Conservation (phyloP, 306 rosid species). For the Cucumis melo region DNA sequence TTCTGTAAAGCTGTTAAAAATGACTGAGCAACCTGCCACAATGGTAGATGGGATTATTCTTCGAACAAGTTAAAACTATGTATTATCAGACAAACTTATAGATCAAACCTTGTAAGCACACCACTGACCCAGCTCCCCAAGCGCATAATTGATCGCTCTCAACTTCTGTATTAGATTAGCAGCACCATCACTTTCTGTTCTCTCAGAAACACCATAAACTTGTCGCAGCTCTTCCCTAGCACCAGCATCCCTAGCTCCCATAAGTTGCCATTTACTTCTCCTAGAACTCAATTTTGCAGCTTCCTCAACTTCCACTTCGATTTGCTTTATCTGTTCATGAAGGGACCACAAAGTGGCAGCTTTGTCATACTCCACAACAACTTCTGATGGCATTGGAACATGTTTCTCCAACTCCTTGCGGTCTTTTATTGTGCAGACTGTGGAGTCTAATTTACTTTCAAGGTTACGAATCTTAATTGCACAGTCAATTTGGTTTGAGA, state of each 20-base stretch:
- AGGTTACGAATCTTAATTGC: slow-evolving; percentile 97
- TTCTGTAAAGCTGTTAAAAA: slow-evolving; percentile 93
- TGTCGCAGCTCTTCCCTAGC: slow-evolving; percentile 92
- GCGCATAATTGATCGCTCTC: slow-evolving; percentile 98
- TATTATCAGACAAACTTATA: neutral
- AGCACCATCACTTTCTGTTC: slow-evolving; percentile 98
- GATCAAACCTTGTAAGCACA: slow-evolving; percentile 72
- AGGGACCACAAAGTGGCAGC: slow-evolving; percentile 86
- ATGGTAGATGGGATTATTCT: slow-evolving; percentile 4
- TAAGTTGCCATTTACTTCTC: slow-evolving; percentile 98
- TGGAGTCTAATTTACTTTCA: slow-evolving; percentile 94
- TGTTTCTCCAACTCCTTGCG: slow-evolving; percentile 96
- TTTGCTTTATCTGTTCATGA: slow-evolving; percentile 89
- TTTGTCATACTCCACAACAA: slow-evolving; percentile 87
- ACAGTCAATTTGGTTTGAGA: slow-evolving; percentile 92
- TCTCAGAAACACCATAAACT: slow-evolving; percentile 97
- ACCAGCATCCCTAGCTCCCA: slow-evolving; percentile 99
- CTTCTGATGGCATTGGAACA: slow-evolving; percentile 94
- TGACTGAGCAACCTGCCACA: slow-evolving; percentile 75
- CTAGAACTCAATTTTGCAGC: slow-evolving; percentile 92
- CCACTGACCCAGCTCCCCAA: slow-evolving; percentile 97
- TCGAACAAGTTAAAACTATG: neutral
- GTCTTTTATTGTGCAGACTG: slow-evolving; percentile 90
- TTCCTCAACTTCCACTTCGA: slow-evolving; percentile 94
- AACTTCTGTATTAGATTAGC: slow-evolving; percentile 86